These are phyloP conservation scores for Pseudogymnoascus sp. DNA, from an alignment of 2,329 filamentous ascomycete genomes.

Conservation along the genomic window DNA sequence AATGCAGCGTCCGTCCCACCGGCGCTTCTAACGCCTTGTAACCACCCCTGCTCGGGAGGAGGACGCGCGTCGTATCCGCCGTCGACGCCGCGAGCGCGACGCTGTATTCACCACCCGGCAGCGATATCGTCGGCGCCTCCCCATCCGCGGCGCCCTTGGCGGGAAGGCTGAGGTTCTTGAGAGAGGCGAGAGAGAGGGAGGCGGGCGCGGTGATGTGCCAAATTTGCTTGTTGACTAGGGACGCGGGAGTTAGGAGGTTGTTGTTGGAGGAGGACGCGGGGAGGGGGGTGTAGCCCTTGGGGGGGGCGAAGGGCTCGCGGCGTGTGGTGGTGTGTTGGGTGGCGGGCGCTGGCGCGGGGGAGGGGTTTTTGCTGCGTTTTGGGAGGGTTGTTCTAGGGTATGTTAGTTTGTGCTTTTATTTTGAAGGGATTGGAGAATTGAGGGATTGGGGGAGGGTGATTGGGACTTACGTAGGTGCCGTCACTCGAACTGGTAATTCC, in stretches of 20 bases:
- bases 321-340: neutral
- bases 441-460: conserved; percentile 11
- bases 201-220: conserved; percentile 74
- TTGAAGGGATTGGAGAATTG: conserved; percentile 8
- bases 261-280: neutral
- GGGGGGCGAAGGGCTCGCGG: conserved; percentile 6
- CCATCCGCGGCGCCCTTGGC: conserved; percentile 39
- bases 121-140: conserved; percentile 44
- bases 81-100: conserved; percentile 44
- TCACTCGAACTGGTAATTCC: conserved; percentile 15
- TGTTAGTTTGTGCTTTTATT: conserved; percentile 8
- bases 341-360: neutral
- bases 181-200: conserved; percentile 56
- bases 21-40: conserved; percentile 47
- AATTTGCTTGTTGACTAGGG: conserved; percentile 61
- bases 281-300: conserved; percentile 19
- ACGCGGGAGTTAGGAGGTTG: conserved; percentile 48
- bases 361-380: conserved; percentile 11
- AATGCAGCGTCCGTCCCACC: conserved; percentile 49
- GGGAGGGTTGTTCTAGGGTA: conserved; percentile 12
- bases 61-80: conserved; percentile 46
- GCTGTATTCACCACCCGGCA: conserved; percentile 56
- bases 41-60: conserved; percentile 50
- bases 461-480: conserved; percentile 8
- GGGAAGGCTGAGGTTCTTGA: conserved; percentile 56